Conservation (phyloP, 2,329 filamentous ascomycete species). For the Myriosclerotinia duriaeana region DNA sequence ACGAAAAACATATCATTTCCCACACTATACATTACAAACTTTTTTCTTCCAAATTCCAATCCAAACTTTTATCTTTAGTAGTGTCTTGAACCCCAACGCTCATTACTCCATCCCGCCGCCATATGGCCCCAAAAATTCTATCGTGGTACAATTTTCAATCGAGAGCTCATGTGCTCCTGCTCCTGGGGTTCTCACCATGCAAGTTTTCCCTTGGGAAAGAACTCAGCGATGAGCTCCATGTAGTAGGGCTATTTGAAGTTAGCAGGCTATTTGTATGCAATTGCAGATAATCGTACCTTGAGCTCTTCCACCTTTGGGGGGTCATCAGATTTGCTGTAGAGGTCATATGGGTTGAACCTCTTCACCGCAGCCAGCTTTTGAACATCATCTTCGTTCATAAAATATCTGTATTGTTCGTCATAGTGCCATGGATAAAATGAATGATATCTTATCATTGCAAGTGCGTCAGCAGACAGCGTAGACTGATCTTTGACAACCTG, state of each 20-base stretch:
- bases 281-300: slow-evolving; percentile 53
- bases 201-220: slow-evolving; percentile 57
- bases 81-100: background rate
- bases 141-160: background rate
- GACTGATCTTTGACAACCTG: slow-evolving; percentile 82
- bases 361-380: slow-evolving; percentile 76
- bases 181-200: slow-evolving; percentile 52
- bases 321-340: slow-evolving; percentile 89
- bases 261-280: slow-evolving; percentile 16
- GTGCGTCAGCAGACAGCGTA: slow-evolving; percentile 72
- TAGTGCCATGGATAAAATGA: slow-evolving; percentile 92
- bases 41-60: background rate
- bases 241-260: slow-evolving; percentile 61
- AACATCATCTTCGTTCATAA: slow-evolving; percentile 84
- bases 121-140: background rate
- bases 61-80: background rate
- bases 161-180: slow-evolving; percentile 27
- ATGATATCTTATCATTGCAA: slow-evolving; percentile 92
- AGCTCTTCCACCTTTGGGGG: slow-evolving; percentile 73
- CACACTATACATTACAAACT: background rate
- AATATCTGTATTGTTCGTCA: slow-evolving; percentile 73
- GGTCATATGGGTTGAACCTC: slow-evolving; percentile 87
- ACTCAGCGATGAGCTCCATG: slow-evolving; percentile 71
- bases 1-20: too few relatives aligned
- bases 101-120: background rate